These are phyloP conservation scores for Cucumis sativus DNA, from an alignment of 306 rosid species.

Conservation along the genomic window Cucumber_9930_V3 NC_026656.2:17314501-17315000, in stretches of 20 bases:
- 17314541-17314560: constrained; percentile 66
- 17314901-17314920: constrained; percentile 2
- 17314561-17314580: constrained; percentile 59
- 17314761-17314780: constrained; percentile 48
- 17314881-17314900: constrained; percentile 74
- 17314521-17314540: constrained; percentile 52
- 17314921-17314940: neutral
- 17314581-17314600: constrained; percentile 65
- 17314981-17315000: neutral
- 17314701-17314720: constrained; percentile 60
- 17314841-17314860: constrained; percentile 80
- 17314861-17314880: constrained; percentile 94
- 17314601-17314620: constrained; percentile 65
- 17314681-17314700: constrained; percentile 43
- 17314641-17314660: constrained; percentile 87
- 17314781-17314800: constrained; percentile 40
- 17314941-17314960: constrained; percentile 6
- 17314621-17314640: constrained; percentile 93
- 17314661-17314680: constrained; percentile 61
- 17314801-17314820: constrained; percentile 73
- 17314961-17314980: neutral
- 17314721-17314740: constrained; percentile 32
- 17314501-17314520: constrained; percentile 56
- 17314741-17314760: constrained; percentile 45
- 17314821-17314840: constrained; percentile 72